Evolutionary conservation across 345 rosid species (phyloP).

Genomic region (Leavenworthia alabamica): DNA sequence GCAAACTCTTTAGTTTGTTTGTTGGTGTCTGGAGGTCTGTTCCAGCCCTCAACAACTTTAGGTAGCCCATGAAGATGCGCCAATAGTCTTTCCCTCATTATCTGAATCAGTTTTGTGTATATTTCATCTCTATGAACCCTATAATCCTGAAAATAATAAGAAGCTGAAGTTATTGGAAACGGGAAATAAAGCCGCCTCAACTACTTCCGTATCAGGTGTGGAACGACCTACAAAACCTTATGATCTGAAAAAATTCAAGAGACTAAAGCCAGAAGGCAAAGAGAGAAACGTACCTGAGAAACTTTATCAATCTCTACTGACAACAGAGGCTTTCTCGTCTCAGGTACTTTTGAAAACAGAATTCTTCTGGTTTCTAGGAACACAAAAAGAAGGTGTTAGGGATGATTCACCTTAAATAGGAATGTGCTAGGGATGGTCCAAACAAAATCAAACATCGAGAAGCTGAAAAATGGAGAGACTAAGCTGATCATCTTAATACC

Average conservation of each 20-base stretch:
- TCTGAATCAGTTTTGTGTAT: slow-evolving; percentile 92
- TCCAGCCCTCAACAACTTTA: slow-evolving; percentile 83
- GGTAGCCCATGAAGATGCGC: slow-evolving; percentile 83
- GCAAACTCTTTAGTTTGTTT: slow-evolving; percentile 86
- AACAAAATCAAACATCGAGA: neutral
- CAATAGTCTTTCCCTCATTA: slow-evolving; percentile 93
- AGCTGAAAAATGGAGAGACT: slow-evolving; percentile 1
- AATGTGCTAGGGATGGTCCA: neutral
- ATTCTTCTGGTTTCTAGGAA: slow-evolving; percentile 77
- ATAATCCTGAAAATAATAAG: slow-evolving; percentile 51
- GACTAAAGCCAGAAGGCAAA: slow-evolving; percentile 10
- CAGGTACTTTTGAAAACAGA: slow-evolving; percentile 85
- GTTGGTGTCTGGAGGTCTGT: slow-evolving; percentile 68
- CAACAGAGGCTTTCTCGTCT: slow-evolving; percentile 70
- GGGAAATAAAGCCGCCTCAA: neutral
- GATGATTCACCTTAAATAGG: neutral
- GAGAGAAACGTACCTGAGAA: slow-evolving; percentile 58
- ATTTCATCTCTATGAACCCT: slow-evolving; percentile 97
- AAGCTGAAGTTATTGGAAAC: neutral
- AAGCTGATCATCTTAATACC: neutral
- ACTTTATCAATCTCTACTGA: slow-evolving; percentile 81
- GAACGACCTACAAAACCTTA: neutral
- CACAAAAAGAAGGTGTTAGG: slow-evolving; percentile 21
- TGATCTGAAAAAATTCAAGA: neutral
- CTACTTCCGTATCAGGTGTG: neutral